phyloP scores from a whole-genome alignment of 257 asterid genomes.

The Rubia yunnanensis region DNA sequence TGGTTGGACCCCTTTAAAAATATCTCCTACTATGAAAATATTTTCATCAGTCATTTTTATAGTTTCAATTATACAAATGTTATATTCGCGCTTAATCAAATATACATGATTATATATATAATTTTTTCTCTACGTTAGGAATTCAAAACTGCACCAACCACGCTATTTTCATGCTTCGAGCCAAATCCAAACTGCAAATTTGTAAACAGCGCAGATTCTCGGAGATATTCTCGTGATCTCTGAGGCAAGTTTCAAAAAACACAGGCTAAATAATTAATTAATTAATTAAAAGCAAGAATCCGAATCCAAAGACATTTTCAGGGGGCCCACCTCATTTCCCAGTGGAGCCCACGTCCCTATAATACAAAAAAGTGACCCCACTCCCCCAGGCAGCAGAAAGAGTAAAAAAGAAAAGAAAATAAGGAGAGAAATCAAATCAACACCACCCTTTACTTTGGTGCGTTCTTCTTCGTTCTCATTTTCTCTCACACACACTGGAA shows the following conservation, averaged over 20 bases:
- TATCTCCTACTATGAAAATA: no score
- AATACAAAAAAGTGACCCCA: conserved; percentile 6
- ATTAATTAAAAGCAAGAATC: conserved; percentile 1
- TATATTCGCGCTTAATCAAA: no score
- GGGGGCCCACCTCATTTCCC: conserved; percentile 9
- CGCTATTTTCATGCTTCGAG: no score
- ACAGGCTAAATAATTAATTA: neutral
- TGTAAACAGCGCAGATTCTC: conserved; percentile 2
- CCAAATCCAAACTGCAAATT: no score
- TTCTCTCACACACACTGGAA: conserved; percentile 1
- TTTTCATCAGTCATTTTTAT: no score
- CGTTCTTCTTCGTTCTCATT: neutral
- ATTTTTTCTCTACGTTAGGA: no score
- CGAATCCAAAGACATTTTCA: conserved; percentile 21
- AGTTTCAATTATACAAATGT: no score
- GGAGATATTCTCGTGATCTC: neutral
- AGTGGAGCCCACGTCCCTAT: conserved; percentile 17
- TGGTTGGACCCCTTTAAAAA: no score
- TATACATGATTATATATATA: no score
- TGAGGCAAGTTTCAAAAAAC: no score
- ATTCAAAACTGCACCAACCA: no score
- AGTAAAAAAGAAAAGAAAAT: neutral
- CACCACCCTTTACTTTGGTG: neutral
- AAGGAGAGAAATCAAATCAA: neutral
- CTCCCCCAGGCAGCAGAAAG: conserved; percentile 6